Conservation (phyloP, 2,329 filamentous ascomycete genomes). For the Cladobotryum mycophilum region DNA sequence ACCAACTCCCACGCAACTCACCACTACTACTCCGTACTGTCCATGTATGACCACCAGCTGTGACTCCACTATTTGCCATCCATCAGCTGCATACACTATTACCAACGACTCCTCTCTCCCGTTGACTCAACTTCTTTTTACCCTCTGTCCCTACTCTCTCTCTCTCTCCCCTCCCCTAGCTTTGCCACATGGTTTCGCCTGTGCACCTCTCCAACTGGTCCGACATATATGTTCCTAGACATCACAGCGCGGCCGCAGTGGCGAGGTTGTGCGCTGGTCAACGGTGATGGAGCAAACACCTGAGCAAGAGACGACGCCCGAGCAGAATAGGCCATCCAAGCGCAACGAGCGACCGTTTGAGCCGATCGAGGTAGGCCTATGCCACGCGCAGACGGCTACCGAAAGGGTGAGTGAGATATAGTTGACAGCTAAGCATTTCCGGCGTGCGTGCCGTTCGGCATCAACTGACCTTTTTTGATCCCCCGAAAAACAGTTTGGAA, state of each 20-base stretch:
- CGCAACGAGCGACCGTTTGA: neutral
- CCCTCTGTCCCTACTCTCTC: too few relatives aligned
- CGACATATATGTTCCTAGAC: slow-evolving; percentile 8
- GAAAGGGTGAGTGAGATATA: slow-evolving; percentile 27
- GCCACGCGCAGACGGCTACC: slow-evolving; percentile 30
- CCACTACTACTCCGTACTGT: too few relatives aligned
- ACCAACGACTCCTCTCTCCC: neutral
- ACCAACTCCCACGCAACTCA: too few relatives aligned
- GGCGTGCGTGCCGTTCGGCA: neutral
- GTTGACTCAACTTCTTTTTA: neutral
- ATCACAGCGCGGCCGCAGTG: slow-evolving; percentile 4
- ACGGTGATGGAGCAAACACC: slow-evolving; percentile 12
- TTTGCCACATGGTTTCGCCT: too few relatives aligned
- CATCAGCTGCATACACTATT: neutral
- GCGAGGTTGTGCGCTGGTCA: slow-evolving; percentile 9
- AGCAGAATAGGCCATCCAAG: neutral
- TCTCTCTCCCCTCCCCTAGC: neutral
- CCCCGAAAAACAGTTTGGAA: slow-evolving; percentile 32
- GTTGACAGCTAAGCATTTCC: neutral
- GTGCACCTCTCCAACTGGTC: neutral
- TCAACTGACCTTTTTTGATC: neutral
- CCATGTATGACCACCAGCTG: too few relatives aligned
- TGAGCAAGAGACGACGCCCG: too few relatives aligned
- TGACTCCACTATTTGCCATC: neutral
- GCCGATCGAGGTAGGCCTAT: slow-evolving; percentile 28